phyloP scores from a whole-genome alignment of 2,329 filamentous ascomycete species.

The Aureobasidium sp. region DNA sequence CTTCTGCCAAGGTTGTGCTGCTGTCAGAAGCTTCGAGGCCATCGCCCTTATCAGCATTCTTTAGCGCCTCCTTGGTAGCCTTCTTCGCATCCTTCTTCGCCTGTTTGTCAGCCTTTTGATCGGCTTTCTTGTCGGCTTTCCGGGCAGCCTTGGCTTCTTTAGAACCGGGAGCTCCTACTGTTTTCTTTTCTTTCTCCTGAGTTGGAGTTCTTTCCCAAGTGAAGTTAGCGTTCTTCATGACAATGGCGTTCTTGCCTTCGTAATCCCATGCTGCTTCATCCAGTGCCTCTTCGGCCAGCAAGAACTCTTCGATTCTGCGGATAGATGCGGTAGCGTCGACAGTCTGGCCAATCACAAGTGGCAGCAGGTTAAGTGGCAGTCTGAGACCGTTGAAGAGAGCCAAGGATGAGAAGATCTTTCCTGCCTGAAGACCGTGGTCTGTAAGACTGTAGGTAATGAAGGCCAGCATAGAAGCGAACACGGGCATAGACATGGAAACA shows the following conservation, averaged over 20 bases:
- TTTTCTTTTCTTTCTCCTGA: constrained; percentile 30
- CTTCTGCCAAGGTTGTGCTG: constrained; percentile 49
- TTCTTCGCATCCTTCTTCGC: constrained; percentile 21
- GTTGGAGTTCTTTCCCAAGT: constrained; percentile 74
- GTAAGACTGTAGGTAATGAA: constrained; percentile 72
- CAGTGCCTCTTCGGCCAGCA: constrained; percentile 74
- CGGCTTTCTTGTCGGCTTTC: constrained; percentile 34
- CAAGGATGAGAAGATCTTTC: constrained; percentile 82
- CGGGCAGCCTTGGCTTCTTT: constrained; percentile 39
- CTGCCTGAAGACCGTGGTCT: constrained; percentile 61
- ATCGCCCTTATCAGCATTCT: constrained; percentile 18
- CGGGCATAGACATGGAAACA: constrained; percentile 75
- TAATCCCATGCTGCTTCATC: constrained; percentile 58
- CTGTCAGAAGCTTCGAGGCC: constrained; percentile 23
- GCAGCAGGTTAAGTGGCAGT: constrained; percentile 81
- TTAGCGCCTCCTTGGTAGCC: constrained; percentile 26
- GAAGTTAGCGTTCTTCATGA: constrained; percentile 65
- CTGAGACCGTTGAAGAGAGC: constrained; percentile 89
- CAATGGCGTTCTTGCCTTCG: constrained; percentile 50
- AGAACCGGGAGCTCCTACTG: constrained; percentile 23
- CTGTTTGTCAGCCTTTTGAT: constrained; percentile 29
- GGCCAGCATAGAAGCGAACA: constrained; percentile 89
- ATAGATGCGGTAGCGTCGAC: constrained; percentile 84
- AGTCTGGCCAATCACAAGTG: constrained; percentile 78
- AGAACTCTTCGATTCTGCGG: constrained; percentile 76